These are phyloP conservation scores for Arctium minus DNA, from an alignment of 129 eudicot genomes.

Conservation along the genomic window DNA sequence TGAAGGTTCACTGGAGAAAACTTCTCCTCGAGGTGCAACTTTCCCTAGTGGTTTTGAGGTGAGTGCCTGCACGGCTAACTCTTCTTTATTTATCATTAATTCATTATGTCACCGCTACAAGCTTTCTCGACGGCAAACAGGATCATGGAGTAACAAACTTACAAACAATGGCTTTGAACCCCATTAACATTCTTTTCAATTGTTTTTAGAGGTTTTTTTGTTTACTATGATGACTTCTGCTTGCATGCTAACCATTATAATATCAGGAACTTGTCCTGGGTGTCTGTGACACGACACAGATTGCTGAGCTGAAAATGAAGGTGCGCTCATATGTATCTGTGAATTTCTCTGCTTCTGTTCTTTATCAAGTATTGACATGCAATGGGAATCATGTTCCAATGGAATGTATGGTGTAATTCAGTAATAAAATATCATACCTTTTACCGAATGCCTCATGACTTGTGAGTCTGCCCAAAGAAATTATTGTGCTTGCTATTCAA, in stretches of 20 bases:
- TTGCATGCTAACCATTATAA: conserved; percentile 12
- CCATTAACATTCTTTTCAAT: background rate
- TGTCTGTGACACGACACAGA: conserved; percentile 74
- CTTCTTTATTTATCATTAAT: background rate
- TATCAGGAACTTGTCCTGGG: conserved; percentile 56
- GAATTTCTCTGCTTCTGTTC: background rate
- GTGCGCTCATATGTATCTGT: conserved; percentile 18
- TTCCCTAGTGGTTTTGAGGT: conserved; percentile 74
- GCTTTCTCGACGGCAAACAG: background rate
- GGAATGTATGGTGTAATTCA: background rate
- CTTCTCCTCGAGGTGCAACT: conserved; percentile 30
- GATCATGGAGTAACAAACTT: background rate
- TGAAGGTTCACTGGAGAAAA: conserved; percentile 40
- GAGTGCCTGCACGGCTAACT: background rate
- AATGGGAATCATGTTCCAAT: background rate
- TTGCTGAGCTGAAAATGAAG: conserved; percentile 82
- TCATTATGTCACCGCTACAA: background rate
- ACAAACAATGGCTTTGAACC: background rate
- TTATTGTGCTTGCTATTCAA: background rate
- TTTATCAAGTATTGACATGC: background rate
- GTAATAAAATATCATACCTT: background rate
- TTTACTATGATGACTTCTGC: background rate
- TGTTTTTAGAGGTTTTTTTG: background rate
- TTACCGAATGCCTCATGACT: background rate
- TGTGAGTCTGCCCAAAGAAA: background rate